These are phyloP conservation scores for Xerocomus minutiporus DNA, from an alignment of 1,284 basidiomycete genomes.

Conservation along the genomic window DNA sequence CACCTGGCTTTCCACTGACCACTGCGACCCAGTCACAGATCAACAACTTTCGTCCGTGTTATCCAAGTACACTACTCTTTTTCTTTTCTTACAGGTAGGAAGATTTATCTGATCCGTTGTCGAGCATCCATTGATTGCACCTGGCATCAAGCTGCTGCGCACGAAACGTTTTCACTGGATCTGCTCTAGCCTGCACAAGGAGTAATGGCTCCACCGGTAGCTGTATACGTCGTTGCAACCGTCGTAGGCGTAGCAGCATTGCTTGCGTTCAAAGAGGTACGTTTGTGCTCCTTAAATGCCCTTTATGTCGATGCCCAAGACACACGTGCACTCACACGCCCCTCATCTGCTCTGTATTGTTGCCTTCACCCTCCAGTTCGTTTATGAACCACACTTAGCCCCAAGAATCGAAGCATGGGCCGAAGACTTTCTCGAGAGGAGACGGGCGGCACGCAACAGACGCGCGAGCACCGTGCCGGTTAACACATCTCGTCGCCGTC, in stretches of 20 bases:
- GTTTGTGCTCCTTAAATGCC: slow-evolving; percentile 1
- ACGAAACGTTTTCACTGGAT: slow-evolving; percentile 6
- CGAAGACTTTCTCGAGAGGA: slow-evolving; percentile 40
- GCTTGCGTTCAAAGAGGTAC: slow-evolving; percentile 44
- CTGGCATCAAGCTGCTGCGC: slow-evolving; percentile 14
- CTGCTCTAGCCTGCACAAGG: slow-evolving; percentile 7
- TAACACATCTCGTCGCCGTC: slow-evolving; percentile 12
- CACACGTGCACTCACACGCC: slow-evolving; percentile 25
- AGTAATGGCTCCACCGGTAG: slow-evolving; percentile 30
- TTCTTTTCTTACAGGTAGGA: slow-evolving; percentile 1
- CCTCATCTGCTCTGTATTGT: background rate
- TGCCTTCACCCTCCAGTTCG: slow-evolving; percentile 36
- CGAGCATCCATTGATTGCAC: background rate
- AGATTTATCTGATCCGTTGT: background rate
- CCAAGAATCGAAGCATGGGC: slow-evolving; percentile 52
- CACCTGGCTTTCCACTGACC: slow-evolving; percentile 9
- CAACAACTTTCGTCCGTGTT: background rate
- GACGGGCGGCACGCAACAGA: slow-evolving; percentile 34
- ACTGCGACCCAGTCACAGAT: slow-evolving; percentile 2
- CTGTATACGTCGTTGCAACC: slow-evolving; percentile 38
- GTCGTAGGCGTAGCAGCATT: slow-evolving; percentile 38
- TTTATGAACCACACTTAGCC: slow-evolving; percentile 63
- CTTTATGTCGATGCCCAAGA: background rate
- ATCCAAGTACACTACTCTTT: background rate
- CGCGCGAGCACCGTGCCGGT: slow-evolving; percentile 25